phyloP scores from a whole-genome alignment of 1,284 basidiomycete species.

The Ceratobasidium sp. region DNA sequence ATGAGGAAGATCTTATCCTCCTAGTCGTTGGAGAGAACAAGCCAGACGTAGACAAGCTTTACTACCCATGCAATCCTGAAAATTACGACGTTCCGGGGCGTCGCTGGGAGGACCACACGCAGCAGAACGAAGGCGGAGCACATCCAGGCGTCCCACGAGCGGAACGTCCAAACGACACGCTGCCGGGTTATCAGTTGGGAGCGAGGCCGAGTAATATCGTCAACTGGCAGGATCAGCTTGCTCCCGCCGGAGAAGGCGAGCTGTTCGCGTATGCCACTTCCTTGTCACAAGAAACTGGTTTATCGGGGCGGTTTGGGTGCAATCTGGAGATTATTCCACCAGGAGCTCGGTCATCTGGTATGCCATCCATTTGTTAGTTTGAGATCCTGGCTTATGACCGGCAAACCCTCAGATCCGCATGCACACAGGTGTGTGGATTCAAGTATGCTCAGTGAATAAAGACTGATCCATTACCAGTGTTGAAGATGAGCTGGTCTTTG shows the following conservation, averaged over 20 bases:
- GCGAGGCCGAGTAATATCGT: slow-evolving; percentile 43
- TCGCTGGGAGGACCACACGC: slow-evolving; percentile 38
- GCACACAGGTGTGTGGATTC: slow-evolving; percentile 40
- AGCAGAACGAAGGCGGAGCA: slow-evolving; percentile 41
- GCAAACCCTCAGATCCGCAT: slow-evolving; percentile 41
- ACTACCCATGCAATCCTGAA: slow-evolving; percentile 41
- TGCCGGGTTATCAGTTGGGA: slow-evolving; percentile 37
- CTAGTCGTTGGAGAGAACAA: slow-evolving; percentile 42
- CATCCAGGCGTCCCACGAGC: slow-evolving; percentile 43
- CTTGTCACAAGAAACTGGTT: slow-evolving; percentile 42
- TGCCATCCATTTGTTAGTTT: not conserved
- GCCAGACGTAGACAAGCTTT: slow-evolving; percentile 34
- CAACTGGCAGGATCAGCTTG: slow-evolving; percentile 39
- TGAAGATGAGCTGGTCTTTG: slow-evolving; percentile 44
- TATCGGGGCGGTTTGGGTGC: slow-evolving; percentile 42
- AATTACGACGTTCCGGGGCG: slow-evolving; percentile 7
- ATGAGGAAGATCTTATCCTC: slow-evolving; percentile 42
- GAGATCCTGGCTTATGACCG: not conserved
- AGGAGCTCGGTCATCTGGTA: slow-evolving; percentile 44
- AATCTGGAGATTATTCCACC: slow-evolving; percentile 43
- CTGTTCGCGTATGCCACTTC: slow-evolving; percentile 43
- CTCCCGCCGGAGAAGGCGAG: slow-evolving; percentile 41
- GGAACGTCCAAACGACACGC: slow-evolving; percentile 33
- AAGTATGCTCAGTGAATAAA: slow-evolving; percentile 19
- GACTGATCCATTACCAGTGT: slow-evolving; percentile 40